Base-by-base conservation (phyloP, 148 eudicot species). In the Pouteria glomerata region DNA sequence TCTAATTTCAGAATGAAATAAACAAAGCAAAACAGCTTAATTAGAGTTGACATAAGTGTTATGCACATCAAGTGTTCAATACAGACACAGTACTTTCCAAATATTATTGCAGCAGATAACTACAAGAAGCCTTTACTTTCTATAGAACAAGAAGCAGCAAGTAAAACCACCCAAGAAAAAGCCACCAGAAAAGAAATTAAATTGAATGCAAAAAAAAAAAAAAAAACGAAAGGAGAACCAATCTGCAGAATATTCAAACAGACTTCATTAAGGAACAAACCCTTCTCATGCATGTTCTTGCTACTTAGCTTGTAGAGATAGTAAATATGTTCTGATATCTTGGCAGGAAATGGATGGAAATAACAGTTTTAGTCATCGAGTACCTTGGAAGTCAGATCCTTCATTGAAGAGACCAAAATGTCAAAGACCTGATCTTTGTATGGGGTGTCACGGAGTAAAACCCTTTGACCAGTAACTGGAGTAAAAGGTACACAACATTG, bases 401-500 rank as follows among this genome's bases (percentile, higher is more conserved):
- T 86, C 81, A 95, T 75, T 44, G 97, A 84, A 74, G 96, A 82
- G 60, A 95, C 89, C 61, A 95, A 78, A 73, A 88, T 82, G 73
- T 89, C 82, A 62, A 88, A 89, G 60, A 91, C 82, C 79, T 95
- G 88, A 73, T 85, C 90, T 74, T 77, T 89, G 81, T 80, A 82
- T 71, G 80, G 29, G 8, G 84, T 83, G 66, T 91, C 78, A 31
- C 97, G 88, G 30, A 91, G 84, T 82, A 95, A 82, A 75, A 95
- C 85, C 88, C 98, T 89, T 41, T 85, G 89, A 66, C 98, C 98
- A 70, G 96, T 85, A 57, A 95, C 97, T 39, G 98, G 98, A 73
- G 98, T 89, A 68, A 95, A 95, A 73, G 98, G 98, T 21, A 95
- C 89, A 79, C 93, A 89, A 70, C 85, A 82, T 66, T 95, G 98